Conservation (phyloP, 2,329 filamentous ascomycete species). For the Pseudogymnoascus sp. region DNA sequence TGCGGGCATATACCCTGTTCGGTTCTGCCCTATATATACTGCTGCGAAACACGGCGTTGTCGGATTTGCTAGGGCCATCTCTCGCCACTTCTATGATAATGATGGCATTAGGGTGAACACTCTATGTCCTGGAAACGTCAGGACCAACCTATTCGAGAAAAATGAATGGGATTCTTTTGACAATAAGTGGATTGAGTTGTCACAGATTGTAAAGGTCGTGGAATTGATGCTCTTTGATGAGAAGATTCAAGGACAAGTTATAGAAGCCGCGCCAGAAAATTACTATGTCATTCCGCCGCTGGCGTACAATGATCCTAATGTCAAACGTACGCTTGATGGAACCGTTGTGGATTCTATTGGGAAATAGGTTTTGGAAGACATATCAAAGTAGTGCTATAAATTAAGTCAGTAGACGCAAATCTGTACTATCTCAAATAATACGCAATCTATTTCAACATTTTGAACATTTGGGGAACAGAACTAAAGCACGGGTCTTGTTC, state of each 20-base stretch:
- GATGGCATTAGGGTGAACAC: slow-evolving; percentile 12
- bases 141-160: slow-evolving; percentile 10
- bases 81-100: slow-evolving; percentile 12
- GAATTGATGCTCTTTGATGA: slow-evolving; percentile 9
- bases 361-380: background rate
- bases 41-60: slow-evolving; percentile 13
- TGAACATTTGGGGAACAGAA: background rate
- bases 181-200: slow-evolving; percentile 5
- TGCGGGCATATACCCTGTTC: slow-evolving; percentile 12
- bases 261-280: slow-evolving; percentile 3
- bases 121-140: slow-evolving; percentile 11
- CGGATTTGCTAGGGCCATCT: slow-evolving; percentile 8
- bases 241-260: slow-evolving; percentile 1
- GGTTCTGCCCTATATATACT: slow-evolving; percentile 13
- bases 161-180: slow-evolving; percentile 12
- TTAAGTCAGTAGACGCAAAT: background rate
- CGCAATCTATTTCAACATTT: background rate
- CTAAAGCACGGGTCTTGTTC: background rate
- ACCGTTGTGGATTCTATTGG: background rate
- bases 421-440: background rate
- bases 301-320: slow-evolving; percentile 9
- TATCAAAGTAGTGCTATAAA: background rate
- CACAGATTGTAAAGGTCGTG: slow-evolving; percentile 7
- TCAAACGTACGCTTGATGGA: slow-evolving; percentile 1
- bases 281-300: slow-evolving; percentile 5